Conservation (phyloP, 179 eudicot species). For the Spinacia oleracea region DNA sequence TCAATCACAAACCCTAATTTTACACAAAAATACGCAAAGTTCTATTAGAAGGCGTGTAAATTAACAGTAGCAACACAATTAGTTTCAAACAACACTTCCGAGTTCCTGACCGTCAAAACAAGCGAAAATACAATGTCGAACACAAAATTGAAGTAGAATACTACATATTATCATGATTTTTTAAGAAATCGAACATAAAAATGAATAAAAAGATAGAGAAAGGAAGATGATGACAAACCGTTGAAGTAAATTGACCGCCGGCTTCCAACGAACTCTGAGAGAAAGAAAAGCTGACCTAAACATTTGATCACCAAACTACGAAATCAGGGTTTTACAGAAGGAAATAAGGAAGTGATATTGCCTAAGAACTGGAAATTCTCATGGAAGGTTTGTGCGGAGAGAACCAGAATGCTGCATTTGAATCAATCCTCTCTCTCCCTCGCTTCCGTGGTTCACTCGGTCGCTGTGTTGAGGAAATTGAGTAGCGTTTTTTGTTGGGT, state of each 20-base stretch:
- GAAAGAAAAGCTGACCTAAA: slow-evolving; percentile 6
- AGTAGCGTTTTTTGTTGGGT: not conserved
- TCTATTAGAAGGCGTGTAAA: not conserved
- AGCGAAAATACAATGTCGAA: not conserved
- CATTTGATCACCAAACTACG: slow-evolving; percentile 1
- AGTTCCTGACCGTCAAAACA: not conserved
- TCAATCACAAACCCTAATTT: not conserved
- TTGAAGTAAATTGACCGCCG: not conserved
- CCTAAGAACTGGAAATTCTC: not conserved
- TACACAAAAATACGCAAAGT: not conserved
- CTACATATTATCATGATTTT: not conserved
- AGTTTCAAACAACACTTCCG: not conserved
- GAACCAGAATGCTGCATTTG: not conserved
- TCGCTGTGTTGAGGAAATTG: not conserved
- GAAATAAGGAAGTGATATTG: not conserved
- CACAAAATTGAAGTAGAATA: not conserved
- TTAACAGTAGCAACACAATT: not conserved
- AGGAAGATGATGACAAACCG: slow-evolving; percentile 1
- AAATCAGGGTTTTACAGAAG: not conserved
- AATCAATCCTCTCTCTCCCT: not conserved
- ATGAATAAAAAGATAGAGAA: not conserved
- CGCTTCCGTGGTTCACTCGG: not conserved
- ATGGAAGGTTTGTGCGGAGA: not conserved
- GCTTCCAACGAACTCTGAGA: not conserved
- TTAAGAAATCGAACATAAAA: not conserved